These are phyloP conservation scores for Drechslerella stenobrocha DNA, from an alignment of 2,329 filamentous ascomycete genomes.

Conservation along the genomic window DNA sequence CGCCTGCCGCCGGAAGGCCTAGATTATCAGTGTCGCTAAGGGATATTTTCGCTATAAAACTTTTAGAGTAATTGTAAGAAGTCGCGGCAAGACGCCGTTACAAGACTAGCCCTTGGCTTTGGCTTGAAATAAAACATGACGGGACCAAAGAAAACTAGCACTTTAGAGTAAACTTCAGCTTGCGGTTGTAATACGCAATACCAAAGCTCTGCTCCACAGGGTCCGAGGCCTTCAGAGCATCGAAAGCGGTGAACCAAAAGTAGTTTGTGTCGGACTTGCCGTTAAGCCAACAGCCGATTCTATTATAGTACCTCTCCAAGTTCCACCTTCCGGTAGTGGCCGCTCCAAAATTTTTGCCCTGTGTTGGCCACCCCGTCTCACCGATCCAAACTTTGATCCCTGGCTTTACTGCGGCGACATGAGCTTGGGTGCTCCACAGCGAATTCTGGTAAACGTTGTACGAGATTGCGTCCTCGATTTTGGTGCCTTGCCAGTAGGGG, in stretches of 20 bases:
- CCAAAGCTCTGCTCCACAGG: constrained; percentile 30
- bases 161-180: constrained; percentile 28
- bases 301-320: constrained; percentile 66
- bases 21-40: too few relatives aligned
- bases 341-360: constrained; percentile 65
- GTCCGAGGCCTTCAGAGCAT: constrained; percentile 21
- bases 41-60: too few relatives aligned
- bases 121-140: too few relatives aligned
- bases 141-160: constrained; percentile 8
- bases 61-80: too few relatives aligned
- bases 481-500: constrained; percentile 51
- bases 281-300: constrained; percentile 62
- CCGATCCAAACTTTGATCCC: constrained; percentile 68
- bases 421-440: constrained; percentile 56
- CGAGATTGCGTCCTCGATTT: constrained; percentile 65
- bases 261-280: constrained; percentile 34
- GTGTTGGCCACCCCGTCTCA: constrained; percentile 70
- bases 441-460: constrained; percentile 38
- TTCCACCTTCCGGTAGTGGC: constrained; percentile 66
- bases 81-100: too few relatives aligned
- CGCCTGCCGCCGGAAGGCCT: too few relatives aligned
- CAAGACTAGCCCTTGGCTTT: too few relatives aligned
- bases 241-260: constrained; percentile 52
- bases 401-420: constrained; percentile 65
- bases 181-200: constrained; percentile 18